Base-by-base conservation (phyloP, 208 protist species). In the Herpetomonas samuelpessoai region DNA sequence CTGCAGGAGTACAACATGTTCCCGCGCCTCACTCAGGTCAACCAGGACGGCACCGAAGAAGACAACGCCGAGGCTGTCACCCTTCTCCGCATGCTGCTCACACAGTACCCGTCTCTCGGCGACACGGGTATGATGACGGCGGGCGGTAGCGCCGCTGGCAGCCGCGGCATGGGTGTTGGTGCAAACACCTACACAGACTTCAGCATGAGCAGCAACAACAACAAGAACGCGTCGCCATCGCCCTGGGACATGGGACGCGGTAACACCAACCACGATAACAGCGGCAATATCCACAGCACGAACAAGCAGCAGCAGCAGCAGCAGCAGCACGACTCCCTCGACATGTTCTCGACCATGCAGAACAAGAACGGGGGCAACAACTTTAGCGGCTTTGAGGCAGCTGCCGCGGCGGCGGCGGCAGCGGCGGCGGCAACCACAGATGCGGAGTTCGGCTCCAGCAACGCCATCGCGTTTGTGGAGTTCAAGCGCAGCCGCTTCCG, bases 401-500 rank as follows among this genome's bases (percentile, higher is more conserved):
- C n/a, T n/a, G n/a, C n/a, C n/a, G n/a, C n/a, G n/a, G n/a, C n/a
- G n/a, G n/a, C n/a, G n/a, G n/a, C n/a, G n/a, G n/a, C n/a, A n/a
- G 44, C 25, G 35, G 30, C 47, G 47, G 57, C 26, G 2, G 29
- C 27, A 39, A 21, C 22, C 39, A 54, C 47, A 26, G 61, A 58
- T 54, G 56, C 28, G 45, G 29, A 69, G 54, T 44, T 35, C 16
- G 63, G 62, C 21, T 51, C 65, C 24, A 68, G 41, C 9, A 29
- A 68, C 30, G 76, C 83, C 58, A 72, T 90, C 35, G 87, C 87
- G 28, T 88, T 87, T 80, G 87, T 93, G 9, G 83, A 93, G 72
- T 93, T 93, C 71, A 93, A 93, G 74, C 80, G 87, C 21, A 61
- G 72, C 44, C 81, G 82, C 28, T 62, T 91, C 7, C 81, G 83